A percentile compares a stretch with the other conserved stretches of the same genome.
Evolutionary conservation across 1,284 basidiomycete genomes (phyloP).

Genomic region (Apiotrichum laibachii): DNA sequence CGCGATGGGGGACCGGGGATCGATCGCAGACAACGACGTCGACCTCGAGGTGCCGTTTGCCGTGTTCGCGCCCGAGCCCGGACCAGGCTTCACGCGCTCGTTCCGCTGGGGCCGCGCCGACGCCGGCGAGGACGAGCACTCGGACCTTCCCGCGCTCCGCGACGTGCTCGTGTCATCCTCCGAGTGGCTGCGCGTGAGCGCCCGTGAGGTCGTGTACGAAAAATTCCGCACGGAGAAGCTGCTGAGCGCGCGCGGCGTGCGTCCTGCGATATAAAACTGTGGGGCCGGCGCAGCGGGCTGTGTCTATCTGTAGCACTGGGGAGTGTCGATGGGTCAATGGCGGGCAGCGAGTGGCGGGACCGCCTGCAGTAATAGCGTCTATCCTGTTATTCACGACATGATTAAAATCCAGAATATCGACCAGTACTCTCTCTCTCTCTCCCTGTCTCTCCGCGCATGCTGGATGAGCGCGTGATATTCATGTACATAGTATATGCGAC

Average conservation of each 20-base stretch:
- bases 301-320: no score
- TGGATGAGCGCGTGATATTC: no score
- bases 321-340: no score
- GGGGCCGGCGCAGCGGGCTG: no score
- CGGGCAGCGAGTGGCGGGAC: no score
- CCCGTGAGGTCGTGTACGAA: slow-evolving; percentile 47
- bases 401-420: no score
- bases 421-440: no score
- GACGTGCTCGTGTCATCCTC: slow-evolving; percentile 30
- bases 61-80: slow-evolving; percentile 27
- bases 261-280: background rate
- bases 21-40: slow-evolving; percentile 16
- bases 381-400: no score
- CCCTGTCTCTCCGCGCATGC: no score
- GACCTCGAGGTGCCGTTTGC: slow-evolving; percentile 22
- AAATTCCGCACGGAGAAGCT: slow-evolving; percentile 44
- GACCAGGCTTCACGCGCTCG: slow-evolving; percentile 15
- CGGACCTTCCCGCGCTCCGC: slow-evolving; percentile 32
- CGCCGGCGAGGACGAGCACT: slow-evolving; percentile 30
- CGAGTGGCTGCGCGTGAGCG: slow-evolving; percentile 32
- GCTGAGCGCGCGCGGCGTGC: slow-evolving; percentile 15
- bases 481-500: no score
- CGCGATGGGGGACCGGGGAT: slow-evolving; percentile 10
- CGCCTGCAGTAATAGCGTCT: no score
- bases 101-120: slow-evolving; percentile 43